phyloP scores from a whole-genome alignment of 2,329 filamentous ascomycete genomes.

The Clonostachys sp. region DNA sequence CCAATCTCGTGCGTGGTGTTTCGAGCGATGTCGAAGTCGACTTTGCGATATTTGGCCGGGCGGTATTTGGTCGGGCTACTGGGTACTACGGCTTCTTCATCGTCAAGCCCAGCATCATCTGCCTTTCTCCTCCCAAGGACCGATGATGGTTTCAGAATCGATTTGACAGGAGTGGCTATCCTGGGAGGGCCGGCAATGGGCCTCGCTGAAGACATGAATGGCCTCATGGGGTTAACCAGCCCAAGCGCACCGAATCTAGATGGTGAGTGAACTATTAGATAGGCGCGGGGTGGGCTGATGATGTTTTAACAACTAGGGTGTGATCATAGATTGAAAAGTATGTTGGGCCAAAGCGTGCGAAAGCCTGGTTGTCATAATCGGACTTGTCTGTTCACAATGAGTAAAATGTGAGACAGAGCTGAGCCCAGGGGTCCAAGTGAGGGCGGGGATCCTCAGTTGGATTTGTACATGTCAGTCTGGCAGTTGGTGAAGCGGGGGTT shows the following conservation, averaged over 20 bases:
- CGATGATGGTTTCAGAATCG: constrained; percentile 45
- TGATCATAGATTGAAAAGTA: constrained; percentile 13
- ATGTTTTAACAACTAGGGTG: constrained; percentile 1
- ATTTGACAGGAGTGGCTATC: constrained; percentile 39
- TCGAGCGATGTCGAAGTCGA: constrained; percentile 53
- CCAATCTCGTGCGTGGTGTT: constrained; percentile 53
- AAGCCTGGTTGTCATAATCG: constrained; percentile 16
- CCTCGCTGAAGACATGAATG: constrained; percentile 26
- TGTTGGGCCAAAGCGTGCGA: constrained; percentile 10
- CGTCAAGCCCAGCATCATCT: constrained; percentile 35
- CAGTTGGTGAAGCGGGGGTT: no score
- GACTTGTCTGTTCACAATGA: no score
- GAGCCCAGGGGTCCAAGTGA: no score
- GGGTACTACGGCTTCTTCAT: constrained; percentile 8
- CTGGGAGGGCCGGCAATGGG: constrained; percentile 23
- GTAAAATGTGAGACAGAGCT: no score
- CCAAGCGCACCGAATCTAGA: constrained; percentile 1
- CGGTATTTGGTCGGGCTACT: no score
- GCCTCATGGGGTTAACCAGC: constrained; percentile 12
- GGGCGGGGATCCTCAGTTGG: no score
- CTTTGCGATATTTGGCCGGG: constrained; percentile 47
- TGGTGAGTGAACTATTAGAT: not conserved
- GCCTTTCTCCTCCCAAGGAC: constrained; percentile 38
- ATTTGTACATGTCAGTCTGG: no score
- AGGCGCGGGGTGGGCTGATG: constrained; percentile 5